Evolutionary conservation across 352 stramenopile genomes (phyloP), one percentile per base, ranked within the genome.

Genomic region (Blastocystis sp.): DNA sequence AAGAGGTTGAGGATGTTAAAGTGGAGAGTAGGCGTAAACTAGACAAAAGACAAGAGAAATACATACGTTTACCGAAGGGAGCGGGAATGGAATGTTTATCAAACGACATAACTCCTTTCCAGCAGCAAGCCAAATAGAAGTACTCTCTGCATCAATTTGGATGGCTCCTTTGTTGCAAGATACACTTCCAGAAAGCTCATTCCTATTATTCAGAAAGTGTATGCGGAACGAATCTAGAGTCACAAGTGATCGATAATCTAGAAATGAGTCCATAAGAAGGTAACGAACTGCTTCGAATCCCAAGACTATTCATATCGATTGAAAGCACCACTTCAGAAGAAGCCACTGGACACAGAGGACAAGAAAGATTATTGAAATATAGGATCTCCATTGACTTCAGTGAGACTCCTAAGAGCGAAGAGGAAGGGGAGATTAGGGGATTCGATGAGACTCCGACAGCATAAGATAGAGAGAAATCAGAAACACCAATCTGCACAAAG

Each of bases 311-410:
- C 5, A 47, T 37, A 45, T 7, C 39, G 8, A 84, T 13, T 23
- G 26, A 66, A n/a, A 66, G 20, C 37, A 84, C 47, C 37, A 56
- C 34, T 34, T 84, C 73, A 9, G 43, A 23, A 23, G 47, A n/a
- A 23, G 59, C 53, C 0, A 26, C 34, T 7, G 47, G 73, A 45
- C 73, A 84, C 23, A 37, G 62, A 45, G 73, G 73, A 68, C 73
- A 84, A 3, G 20, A 8, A 23, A 53, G 34, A 45, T 84, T 84
- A 55, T 63, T 84, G 73, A 66, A 84, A 53, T 66, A 84, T n/a
- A 84, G 20, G 37, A 41, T 3, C 3, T 23, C 26, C 43, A 84
- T 34, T 1, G 53, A 54, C 73, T 84, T 63, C 23, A 84, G 56
- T 4, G 54, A 47, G 37, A 64, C 9, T 20, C 11, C n/a, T 13